A percentile compares a stretch with the other conserved stretches of the same genome.
Evolutionary conservation across 257 asterid species (phyloP).

Genomic region (Solanum chmielewskii): DNA sequence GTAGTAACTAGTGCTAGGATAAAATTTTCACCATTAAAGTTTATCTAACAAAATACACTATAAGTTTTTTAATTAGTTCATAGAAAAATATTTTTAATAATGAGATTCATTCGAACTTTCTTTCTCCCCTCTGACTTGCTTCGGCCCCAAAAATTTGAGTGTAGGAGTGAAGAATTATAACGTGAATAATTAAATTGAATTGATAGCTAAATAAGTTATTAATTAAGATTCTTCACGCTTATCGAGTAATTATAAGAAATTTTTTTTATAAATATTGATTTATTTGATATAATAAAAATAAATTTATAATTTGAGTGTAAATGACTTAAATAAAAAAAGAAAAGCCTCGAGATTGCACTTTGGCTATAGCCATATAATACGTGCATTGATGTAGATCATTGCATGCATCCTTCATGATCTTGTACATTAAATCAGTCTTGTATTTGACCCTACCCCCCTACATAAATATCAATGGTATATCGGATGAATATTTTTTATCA

Average conservation of each 20-base stretch:
- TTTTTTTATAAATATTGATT: too few species aligned
- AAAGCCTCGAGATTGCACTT: conserved; percentile 13
- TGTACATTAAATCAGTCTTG: neutral
- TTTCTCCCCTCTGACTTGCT: neutral
- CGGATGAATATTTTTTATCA: fast-evolving
- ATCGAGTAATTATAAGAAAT: neutral
- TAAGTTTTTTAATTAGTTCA: neutral
- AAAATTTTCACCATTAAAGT: neutral
- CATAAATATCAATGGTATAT: neutral
- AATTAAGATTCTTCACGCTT: neutral
- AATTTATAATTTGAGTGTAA: neutral
- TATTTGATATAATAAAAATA: too few species aligned
- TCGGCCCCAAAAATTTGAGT: neutral
- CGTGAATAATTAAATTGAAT: too few species aligned
- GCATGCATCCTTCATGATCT: neutral
- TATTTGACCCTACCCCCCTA: neutral
- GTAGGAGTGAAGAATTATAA: neutral
- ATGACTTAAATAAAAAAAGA: neutral
- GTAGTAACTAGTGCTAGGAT: neutral
- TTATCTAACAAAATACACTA: neutral
- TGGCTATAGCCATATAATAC: conserved; percentile 1
- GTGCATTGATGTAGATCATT: conserved; percentile 21
- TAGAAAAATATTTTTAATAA: neutral
- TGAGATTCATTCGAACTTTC: neutral
- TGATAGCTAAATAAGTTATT: neutral